A percentile compares a stretch with the other conserved stretches of the same genome.
phyloP scores from a whole-genome alignment of 345 rosid genomes.

The Alliaria petiolata region DNA sequence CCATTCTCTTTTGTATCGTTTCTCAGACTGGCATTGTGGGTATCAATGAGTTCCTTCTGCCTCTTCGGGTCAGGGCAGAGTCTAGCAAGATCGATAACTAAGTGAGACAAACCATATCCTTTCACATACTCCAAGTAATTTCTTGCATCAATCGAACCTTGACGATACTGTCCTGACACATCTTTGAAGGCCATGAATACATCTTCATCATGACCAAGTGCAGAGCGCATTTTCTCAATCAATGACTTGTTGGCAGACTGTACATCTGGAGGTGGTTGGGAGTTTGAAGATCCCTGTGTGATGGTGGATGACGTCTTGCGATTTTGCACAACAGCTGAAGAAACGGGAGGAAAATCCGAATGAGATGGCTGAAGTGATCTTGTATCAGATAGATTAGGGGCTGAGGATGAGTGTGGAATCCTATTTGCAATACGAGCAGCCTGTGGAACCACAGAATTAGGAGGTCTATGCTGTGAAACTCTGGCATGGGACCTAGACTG shows the following conservation, averaged over 20 bases:
- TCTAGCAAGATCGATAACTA: slow-evolving; percentile 76
- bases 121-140: slow-evolving; percentile 62
- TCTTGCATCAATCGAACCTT: slow-evolving; percentile 58
- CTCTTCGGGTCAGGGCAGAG: slow-evolving; percentile 78
- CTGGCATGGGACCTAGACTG: slow-evolving; percentile 24
- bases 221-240: slow-evolving; percentile 75
- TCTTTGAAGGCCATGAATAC: slow-evolving; percentile 62
- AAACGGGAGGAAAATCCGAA: slow-evolving; percentile 81
- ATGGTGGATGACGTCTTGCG: slow-evolving; percentile 35
- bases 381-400: slow-evolving; percentile 57
- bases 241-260: slow-evolving; percentile 76
- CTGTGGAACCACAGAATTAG: slow-evolving; percentile 25
- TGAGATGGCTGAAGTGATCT: slow-evolving; percentile 31
- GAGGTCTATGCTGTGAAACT: slow-evolving; percentile 18
- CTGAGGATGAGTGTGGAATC: slow-evolving; percentile 66
- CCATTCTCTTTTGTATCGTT: slow-evolving; percentile 30
- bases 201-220: slow-evolving; percentile 67
- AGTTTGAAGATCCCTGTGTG: slow-evolving; percentile 14
- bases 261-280: slow-evolving; percentile 43
- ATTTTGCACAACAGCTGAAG: slow-evolving; percentile 35
- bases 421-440: slow-evolving; percentile 34
- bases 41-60: slow-evolving; percentile 79
- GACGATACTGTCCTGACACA: slow-evolving; percentile 75
- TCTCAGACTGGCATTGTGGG: slow-evolving; percentile 47
- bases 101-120: slow-evolving; percentile 70